Evolutionary conservation across 169 alveolate species (phyloP).

Genomic region (Blepharisma undulans): DNA sequence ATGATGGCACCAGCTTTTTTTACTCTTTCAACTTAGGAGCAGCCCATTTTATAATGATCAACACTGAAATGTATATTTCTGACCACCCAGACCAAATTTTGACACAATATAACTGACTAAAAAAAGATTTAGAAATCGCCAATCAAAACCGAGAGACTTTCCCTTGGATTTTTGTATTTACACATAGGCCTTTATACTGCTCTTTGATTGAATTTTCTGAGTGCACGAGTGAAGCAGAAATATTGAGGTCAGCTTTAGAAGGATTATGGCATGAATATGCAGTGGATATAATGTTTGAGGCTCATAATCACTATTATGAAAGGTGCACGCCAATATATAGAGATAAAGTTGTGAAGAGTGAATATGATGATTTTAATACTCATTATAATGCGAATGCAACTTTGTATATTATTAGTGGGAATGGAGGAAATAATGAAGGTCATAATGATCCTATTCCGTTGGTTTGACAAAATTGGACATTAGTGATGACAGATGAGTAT

Average conservation of each 20-base stretch:
- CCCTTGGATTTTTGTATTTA: constrained; percentile 12
- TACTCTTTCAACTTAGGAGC: constrained; percentile 20
- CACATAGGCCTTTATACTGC: constrained; percentile 19
- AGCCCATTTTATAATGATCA: constrained; percentile 25
- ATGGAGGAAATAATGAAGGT: constrained; percentile 28
- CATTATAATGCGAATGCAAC: not conserved
- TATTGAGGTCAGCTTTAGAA: not conserved
- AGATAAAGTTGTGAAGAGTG: not conserved
- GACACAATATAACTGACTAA: constrained; percentile 4
- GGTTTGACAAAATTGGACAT: not conserved
- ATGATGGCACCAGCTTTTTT: constrained; percentile 5
- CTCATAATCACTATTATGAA: constrained; percentile 20
- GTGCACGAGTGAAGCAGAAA: not conserved
- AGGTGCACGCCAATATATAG: not conserved
- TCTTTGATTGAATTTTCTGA: not conserved
- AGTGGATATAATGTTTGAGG: not conserved
- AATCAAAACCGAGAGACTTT: not conserved
- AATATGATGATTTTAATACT: no score
- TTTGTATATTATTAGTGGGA: not conserved
- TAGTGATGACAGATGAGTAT: not conserved
- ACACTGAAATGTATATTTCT: not conserved
- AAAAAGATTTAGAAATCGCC: constrained; percentile 10
- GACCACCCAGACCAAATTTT: not conserved
- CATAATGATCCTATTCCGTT: constrained; percentile 7
- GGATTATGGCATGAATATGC: no score